Evolutionary conservation across 2,329 filamentous ascomycete genomes (phyloP), one percentile per base, ranked within the genome.

Genomic region (Botrytis pseudocinerea): DNA sequence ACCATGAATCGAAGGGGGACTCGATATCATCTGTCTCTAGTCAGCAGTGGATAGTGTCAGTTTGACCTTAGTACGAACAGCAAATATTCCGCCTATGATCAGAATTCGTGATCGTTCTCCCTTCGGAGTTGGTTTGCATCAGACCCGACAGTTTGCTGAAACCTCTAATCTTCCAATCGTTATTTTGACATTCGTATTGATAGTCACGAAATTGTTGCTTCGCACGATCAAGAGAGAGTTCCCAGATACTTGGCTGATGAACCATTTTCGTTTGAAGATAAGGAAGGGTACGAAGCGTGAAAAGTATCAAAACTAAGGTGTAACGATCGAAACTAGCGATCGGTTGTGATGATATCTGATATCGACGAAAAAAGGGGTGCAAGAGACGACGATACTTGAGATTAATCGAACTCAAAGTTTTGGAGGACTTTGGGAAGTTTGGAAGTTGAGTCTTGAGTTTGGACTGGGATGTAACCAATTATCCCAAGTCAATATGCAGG

Each of bases 221-320:
- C 2, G 48, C 38, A 32, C n/a, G 48, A 18, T 32, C 9, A 32
- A 57, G n/a, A 44, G 10, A 69, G 10, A 69, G 25, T 7, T 69
- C 35, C 35, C 51, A 69, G 14, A 48, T 22, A 18, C 48, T 57
- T 42, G 38, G 35, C 32, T 57, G 48, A 69, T 32, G 32, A 16
- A 18, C 10, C 48, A 69, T 69, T 57, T 32, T 42, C 7, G 38
- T 25, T 57, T 38, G 22, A 38, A 38, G 38, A 38, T 57, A 1
- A 38, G 7, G 4, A 32, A 18, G 16, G 4, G 3, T 14, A 69
- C 10, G 3, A 35, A 4, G 9, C 1, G 1, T 10, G 2, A 9
- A 32, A 57, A 32, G 10, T 3, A 69, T 57, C 18, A 25, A 25
- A n/a, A 42, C 18, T 32, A 18, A 9, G 7, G 35, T 42, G 16